phyloP scores from a whole-genome alignment of 176 grass and related monocot genomes.

The Canna indica region DNA sequence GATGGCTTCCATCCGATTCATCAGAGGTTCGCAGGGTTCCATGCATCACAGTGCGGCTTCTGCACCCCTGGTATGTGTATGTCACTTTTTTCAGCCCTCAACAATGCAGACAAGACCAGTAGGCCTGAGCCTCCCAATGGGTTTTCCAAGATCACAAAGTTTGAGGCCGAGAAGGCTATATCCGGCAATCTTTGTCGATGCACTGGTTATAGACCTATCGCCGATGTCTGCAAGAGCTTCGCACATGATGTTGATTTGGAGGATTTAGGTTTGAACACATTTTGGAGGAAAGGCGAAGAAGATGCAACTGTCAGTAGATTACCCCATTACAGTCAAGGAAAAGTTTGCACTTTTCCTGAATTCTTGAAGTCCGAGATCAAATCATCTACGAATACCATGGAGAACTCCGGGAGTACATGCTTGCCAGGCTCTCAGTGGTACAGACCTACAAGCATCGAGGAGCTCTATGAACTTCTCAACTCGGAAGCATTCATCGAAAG shows the following conservation, averaged over 20 bases:
- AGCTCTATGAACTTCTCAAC: slow-evolving; percentile 37
- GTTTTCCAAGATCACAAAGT: slow-evolving; percentile 55
- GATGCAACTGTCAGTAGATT: slow-evolving; percentile 29
- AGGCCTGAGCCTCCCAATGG: slow-evolving; percentile 30
- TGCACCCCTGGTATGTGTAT: slow-evolving; percentile 93
- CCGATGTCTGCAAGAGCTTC: slow-evolving; percentile 91
- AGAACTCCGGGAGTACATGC: background rate
- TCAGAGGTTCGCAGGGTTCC: slow-evolving; percentile 60
- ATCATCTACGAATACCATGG: slow-evolving; percentile 21
- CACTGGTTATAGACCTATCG: slow-evolving; percentile 81
- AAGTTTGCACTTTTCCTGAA: slow-evolving; percentile 50
- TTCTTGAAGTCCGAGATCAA: slow-evolving; percentile 73
- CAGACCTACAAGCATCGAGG: slow-evolving; percentile 42
- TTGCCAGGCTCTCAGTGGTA: slow-evolving; percentile 25
- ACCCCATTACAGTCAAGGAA: slow-evolving; percentile 37
- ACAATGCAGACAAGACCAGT: slow-evolving; percentile 24
- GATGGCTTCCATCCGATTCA: slow-evolving; percentile 59
- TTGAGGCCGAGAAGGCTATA: slow-evolving; percentile 56
- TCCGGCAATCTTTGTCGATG: slow-evolving; percentile 82
- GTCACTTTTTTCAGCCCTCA: slow-evolving; percentile 74
- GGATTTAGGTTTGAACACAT: slow-evolving; percentile 76
- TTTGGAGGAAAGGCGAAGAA: slow-evolving; percentile 61
- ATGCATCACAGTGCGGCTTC: slow-evolving; percentile 87
- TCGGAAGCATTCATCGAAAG: slow-evolving; percentile 18
- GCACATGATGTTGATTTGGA: slow-evolving; percentile 84